Evolutionary conservation across 805 yeast species (phyloP), one percentile per base, ranked within the genome.

Genomic region (Kregervanrija pseudodelftensis): DNA sequence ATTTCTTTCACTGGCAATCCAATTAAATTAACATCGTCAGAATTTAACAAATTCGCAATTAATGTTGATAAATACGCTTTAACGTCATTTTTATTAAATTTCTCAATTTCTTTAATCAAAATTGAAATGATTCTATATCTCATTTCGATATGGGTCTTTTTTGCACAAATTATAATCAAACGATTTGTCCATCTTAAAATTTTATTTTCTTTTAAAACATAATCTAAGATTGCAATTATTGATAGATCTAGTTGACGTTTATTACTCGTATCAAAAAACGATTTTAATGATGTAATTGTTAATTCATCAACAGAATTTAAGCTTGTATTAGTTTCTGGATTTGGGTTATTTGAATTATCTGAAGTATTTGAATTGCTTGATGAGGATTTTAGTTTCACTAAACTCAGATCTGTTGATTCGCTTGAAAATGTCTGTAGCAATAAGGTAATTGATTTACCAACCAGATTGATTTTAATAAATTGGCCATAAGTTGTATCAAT

Each of bases 1-100:
- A 85, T 74, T 59, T 90, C 98, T 34, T 88, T 70, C 5, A 89
- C 85, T 10, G 96, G 84, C 38, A 93, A 67, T 0, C 97, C 97
- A 49, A 89, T 82, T 73, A 91, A 78, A 59, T 84, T 87, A 36
- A 87, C 87, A 35, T 81, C 80, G 38, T 56, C 58, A 0, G 93
- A 82, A 1, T 82, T 72, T n/a, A 90, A 68, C 30, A 88, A 64
- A 11, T 82, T 80, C 9, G 65, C 53, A 3, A 59, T 52, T 38
- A 58, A 41, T 14, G 53, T 50, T 1, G 64, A 53, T 14, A 63
- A 39, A 35, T 49, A 55, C 12, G 49, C 54, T 35, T 56, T 42
- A 8, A 48, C 31, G 30, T 49, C 40, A 15, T 48, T 39, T 14
- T 50, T 37, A 31, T 46, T 37, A 16, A 39, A 37, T n/a, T 46